Evolutionary conservation across 495 filamentous ascomycete species (phyloP).

Genomic region (Hypoxylon crocopeplum): DNA sequence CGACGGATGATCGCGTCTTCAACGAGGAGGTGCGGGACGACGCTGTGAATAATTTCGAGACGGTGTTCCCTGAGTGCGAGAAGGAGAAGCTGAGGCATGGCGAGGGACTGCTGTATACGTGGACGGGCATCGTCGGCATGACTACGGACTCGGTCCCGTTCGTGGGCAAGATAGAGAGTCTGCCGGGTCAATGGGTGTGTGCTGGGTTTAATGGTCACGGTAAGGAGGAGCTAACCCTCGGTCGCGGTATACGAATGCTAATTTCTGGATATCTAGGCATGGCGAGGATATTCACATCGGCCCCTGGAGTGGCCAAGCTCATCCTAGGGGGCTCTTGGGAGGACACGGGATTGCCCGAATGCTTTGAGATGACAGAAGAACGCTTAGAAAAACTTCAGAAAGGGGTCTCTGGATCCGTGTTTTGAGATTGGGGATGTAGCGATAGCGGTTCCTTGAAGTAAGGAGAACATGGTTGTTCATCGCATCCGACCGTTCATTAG

Average conservation of each 20-base stretch:
- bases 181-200: constrained; percentile 40
- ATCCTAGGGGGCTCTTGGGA: constrained; percentile 39
- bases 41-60: constrained; percentile 22
- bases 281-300: constrained; percentile 44
- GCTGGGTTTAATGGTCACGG: constrained; percentile 43
- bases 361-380: constrained; percentile 36
- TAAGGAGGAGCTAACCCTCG: neutral
- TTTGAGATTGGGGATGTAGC: neutral
- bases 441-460: too few species aligned
- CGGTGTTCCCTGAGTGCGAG: constrained; percentile 27
- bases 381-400: constrained; percentile 29
- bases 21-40: constrained; percentile 39
- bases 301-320: constrained; percentile 33
- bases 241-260: neutral
- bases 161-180: constrained; percentile 26
- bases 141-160: constrained; percentile 41
- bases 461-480: too few species aligned
- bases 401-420: constrained; percentile 20
- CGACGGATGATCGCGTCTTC: constrained; percentile 25
- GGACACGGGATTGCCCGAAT: constrained; percentile 41
- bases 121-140: constrained; percentile 44
- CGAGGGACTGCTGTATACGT: constrained; percentile 37
- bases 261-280: constrained; percentile 21
- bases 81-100: constrained; percentile 23
- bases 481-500: too few species aligned